Base-by-base conservation (phyloP, 2,329 filamentous ascomycete species). In the Teratosphaeria gauchensis region DNA sequence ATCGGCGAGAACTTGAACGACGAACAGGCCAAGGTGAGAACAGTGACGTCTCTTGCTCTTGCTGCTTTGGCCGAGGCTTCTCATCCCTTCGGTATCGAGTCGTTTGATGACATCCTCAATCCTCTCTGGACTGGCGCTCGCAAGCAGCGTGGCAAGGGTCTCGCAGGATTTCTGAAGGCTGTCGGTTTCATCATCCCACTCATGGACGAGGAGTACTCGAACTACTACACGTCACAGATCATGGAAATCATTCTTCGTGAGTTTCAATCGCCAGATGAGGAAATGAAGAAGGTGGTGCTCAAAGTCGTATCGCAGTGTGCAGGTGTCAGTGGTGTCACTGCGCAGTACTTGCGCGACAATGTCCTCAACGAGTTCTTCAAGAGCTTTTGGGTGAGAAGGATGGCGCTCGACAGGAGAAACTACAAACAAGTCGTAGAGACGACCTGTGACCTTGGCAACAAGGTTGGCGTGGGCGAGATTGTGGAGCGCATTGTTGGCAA, bases 131-230 rank as follows among this genome's bases (percentile, higher is more conserved):
- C 90, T 5, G 94, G 94, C 60, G 92, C 91, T 31, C 85, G 92
- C 63, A 96, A 96, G 76, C 94, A 99, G 76, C 86, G 94, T 70
- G 94, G 94, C 63, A 99, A 99, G 74, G 92, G 92, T 67, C 81
- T 99, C 52, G 92, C 94, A 28, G 92, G 91, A 14, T 99, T 96
- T 75, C 80, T 99, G 62, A 99, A 99, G 77, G 94, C 94, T 53
- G 92, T 99, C 51, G 94, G 94, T 30, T 97, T 94, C 73, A 96
- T 99, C 70, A 97, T 99, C 63, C 94, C 94, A 4, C 83, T 99
- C 56, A 99, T 99, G 94, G 94, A 99, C 76, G 94, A 99, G 75
- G 94, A 99, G 71, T 97, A 96, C 73, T 92, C 94, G 75, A 97
- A 96, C 73, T 99, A 99, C 77, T 99, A 99, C 71, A 97, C 94